Conservation (phyloP, 345 rosid genomes). For the Cardamine resedifolia region DNA sequence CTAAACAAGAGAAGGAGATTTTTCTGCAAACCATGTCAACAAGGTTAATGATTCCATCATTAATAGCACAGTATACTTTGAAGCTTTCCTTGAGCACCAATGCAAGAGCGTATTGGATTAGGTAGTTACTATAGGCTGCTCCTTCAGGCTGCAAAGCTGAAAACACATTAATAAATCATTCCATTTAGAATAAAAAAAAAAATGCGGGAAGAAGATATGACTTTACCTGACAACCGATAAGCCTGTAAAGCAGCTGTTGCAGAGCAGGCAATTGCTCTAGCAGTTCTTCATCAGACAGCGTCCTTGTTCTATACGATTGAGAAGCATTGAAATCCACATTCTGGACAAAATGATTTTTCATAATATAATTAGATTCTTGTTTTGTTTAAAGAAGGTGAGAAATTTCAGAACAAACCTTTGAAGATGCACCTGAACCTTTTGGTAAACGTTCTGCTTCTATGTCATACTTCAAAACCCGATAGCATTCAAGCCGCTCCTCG, state of each 20-base stretch:
- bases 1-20: constrained; percentile 7
- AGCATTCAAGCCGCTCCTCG: constrained; percentile 95
- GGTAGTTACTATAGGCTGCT: constrained; percentile 68
- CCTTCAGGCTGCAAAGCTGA: constrained; percentile 82
- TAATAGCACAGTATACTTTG: constrained; percentile 88
- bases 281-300: constrained; percentile 67
- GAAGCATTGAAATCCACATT: constrained; percentile 28
- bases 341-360: neutral
- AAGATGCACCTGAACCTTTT: constrained; percentile 36
- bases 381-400: neutral
- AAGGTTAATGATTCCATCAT: constrained; percentile 81
- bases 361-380: neutral
- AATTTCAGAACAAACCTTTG: constrained; percentile 33
- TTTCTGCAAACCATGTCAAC: constrained; percentile 74
- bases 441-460: constrained; percentile 61
- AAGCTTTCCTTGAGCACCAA: constrained; percentile 56
- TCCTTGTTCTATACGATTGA: constrained; percentile 73
- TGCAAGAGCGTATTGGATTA: constrained; percentile 83
- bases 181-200: neutral
- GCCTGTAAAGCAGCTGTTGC: constrained; percentile 88
- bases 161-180: constrained; percentile 25
- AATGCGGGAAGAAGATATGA: neutral
- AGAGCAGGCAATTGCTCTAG: constrained; percentile 90
- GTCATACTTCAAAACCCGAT: constrained; percentile 83
- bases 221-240: constrained; percentile 80